Percentiles rank a stretch among this genome's conserved stretches.
Evolutionary conservation across 2,329 filamentous ascomycete species (phyloP).

Genomic region (Cladosporium sphaerospermum): DNA sequence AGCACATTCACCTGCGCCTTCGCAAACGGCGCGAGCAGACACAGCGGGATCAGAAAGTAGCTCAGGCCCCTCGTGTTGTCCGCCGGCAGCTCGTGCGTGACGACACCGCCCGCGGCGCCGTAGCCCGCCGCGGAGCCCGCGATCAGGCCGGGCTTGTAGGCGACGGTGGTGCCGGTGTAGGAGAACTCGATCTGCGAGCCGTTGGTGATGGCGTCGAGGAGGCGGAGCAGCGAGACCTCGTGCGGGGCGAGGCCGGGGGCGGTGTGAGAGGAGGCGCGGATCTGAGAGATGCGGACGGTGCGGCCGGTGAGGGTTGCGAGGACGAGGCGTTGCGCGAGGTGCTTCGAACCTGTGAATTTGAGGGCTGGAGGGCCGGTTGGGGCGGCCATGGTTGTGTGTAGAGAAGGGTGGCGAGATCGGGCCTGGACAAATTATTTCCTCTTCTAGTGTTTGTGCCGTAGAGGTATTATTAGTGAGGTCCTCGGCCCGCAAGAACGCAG

Average conservation of each 20-base stretch:
- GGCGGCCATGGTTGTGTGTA: constrained; percentile 20
- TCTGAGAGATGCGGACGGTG: constrained; percentile 86
- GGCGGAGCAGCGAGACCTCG: constrained; percentile 91
- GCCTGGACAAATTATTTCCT: too few species aligned
- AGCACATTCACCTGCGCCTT: constrained; percentile 87
- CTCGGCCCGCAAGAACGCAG: background rate
- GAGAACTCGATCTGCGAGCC: constrained; percentile 92
- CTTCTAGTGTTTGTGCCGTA: too few species aligned
- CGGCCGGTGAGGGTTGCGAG: constrained; percentile 87
- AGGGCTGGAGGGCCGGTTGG: constrained; percentile 24
- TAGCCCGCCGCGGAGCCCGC: constrained; percentile 74
- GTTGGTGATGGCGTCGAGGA: constrained; percentile 92
- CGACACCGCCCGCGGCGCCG: constrained; percentile 66
- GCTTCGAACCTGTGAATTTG: constrained; percentile 72
- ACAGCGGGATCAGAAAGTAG: constrained; percentile 87
- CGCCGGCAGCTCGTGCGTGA: constrained; percentile 73
- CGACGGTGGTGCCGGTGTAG: constrained; percentile 87
- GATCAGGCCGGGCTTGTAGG: constrained; percentile 88
- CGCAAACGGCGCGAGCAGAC: constrained; percentile 84
- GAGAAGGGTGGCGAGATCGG: too few species aligned
- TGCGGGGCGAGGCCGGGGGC: constrained; percentile 84
- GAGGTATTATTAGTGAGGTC: background rate
- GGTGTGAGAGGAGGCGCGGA: constrained; percentile 78
- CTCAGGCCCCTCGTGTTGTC: constrained; percentile 75
- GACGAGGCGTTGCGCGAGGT: constrained; percentile 76